phyloP scores from a whole-genome alignment of 2,329 filamentous ascomycete species.

The Cladosporium sp. region DNA sequence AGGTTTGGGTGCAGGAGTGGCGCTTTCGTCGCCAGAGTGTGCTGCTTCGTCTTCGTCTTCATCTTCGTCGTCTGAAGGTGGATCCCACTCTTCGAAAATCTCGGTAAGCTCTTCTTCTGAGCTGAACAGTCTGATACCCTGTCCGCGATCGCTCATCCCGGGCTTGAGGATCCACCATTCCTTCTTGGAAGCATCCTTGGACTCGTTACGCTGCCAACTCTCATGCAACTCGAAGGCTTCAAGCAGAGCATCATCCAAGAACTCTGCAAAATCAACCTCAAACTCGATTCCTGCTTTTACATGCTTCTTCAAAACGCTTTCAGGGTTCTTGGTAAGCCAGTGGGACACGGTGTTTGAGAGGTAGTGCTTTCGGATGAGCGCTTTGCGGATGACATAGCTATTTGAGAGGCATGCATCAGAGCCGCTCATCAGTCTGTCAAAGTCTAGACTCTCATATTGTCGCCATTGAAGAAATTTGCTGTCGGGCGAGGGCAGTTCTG shows the following conservation, averaged over 20 bases:
- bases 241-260: conserved; percentile 84
- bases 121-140: conserved; percentile 86
- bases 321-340: conserved; percentile 80
- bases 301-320: conserved; percentile 62
- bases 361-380: conserved; percentile 93
- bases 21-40: conserved; percentile 25
- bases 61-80: conserved; percentile 62
- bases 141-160: conserved; percentile 92
- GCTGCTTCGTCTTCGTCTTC: conserved; percentile 40
- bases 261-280: conserved; percentile 94
- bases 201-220: conserved; percentile 66
- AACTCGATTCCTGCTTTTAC: conserved; percentile 79
- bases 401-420: conserved; percentile 66
- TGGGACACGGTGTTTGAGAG: conserved; percentile 75
- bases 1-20: conserved; percentile 12
- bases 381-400: conserved; percentile 92
- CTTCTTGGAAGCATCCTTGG: conserved; percentile 28
- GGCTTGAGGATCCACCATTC: conserved; percentile 99
- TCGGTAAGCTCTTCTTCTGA: conserved; percentile 75
- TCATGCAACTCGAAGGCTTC: conserved; percentile 79
- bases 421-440: conserved; percentile 64
- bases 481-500: conserved; percentile 44
- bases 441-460: conserved; percentile 83
- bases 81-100: conserved; percentile 92
- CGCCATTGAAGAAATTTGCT: conserved; percentile 68